Evolutionary conservation across 2,329 filamentous ascomycete genomes (phyloP).

Genomic region (Aspergillus ochraceus): DNA sequence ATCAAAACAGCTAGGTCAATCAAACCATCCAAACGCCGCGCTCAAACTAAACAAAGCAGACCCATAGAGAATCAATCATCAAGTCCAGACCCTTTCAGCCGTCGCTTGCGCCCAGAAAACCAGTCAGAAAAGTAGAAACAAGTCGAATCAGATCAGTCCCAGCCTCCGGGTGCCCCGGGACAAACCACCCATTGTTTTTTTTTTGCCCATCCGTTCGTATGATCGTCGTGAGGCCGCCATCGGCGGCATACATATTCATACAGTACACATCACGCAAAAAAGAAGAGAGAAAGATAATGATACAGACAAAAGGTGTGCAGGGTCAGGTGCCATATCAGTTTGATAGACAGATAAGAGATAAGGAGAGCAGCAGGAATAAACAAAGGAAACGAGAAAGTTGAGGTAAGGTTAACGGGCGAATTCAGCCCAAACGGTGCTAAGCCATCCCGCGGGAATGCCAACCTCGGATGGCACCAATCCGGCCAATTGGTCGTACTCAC

Average conservation of each 20-base stretch:
- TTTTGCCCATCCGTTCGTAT: conserved; percentile 9
- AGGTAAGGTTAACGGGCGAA: conserved; percentile 24
- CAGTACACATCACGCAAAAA: conserved; percentile 25
- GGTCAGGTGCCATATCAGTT: conserved; percentile 3
- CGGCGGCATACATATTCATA: conserved; percentile 23
- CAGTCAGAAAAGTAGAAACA: conserved; percentile 3
- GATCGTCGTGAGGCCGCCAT: conserved; percentile 15
- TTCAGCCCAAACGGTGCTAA: conserved; percentile 37
- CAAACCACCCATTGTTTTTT: conserved; percentile 1
- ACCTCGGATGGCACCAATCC: conserved; percentile 30
- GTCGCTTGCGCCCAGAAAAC: conserved; percentile 8
- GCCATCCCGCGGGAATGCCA: conserved; percentile 35
- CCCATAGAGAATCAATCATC: conserved; percentile 2
- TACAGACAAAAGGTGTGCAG: conserved; percentile 21
- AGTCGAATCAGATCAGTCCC: background rate
- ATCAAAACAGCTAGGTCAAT: conserved; percentile 2
- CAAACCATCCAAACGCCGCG: conserved; percentile 10
- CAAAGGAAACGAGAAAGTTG: conserved; percentile 5
- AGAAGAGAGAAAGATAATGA: conserved; percentile 22
- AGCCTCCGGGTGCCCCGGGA: background rate
- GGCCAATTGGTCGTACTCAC: conserved; percentile 32
- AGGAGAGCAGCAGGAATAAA: background rate
- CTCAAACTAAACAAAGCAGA: conserved; percentile 7
- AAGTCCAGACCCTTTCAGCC: background rate
- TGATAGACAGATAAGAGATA: background rate